A percentile compares a stretch with the other conserved stretches of the same genome.
phyloP scores from a whole-genome alignment of 805 yeast genomes.

The Danielia reshetovae region DNA sequence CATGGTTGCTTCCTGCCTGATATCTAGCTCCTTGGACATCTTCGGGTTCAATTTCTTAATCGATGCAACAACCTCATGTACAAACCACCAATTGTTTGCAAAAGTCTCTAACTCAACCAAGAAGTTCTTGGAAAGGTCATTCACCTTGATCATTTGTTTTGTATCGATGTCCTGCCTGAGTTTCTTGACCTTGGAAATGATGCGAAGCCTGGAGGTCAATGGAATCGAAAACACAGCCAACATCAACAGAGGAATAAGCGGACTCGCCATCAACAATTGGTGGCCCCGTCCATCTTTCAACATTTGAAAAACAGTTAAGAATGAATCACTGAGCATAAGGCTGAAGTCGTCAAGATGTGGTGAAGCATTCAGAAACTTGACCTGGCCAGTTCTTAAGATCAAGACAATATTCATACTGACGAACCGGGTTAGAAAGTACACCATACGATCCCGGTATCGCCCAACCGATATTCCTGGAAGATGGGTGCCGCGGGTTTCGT shows the following conservation, averaged over 20 bases:
- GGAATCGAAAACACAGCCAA: constrained; percentile 15
- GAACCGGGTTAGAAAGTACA: constrained; percentile 12
- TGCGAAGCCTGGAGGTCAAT: constrained; percentile 8
- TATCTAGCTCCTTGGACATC: neutral
- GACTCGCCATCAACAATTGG: constrained; percentile 11
- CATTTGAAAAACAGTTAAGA: constrained; percentile 7
- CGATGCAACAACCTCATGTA: constrained; percentile 10
- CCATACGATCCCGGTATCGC: constrained; percentile 11
- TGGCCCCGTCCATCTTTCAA: constrained; percentile 11
- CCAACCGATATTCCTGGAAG: constrained; percentile 10
- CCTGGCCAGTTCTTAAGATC: constrained; percentile 13
- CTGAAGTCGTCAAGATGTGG: constrained; percentile 8
- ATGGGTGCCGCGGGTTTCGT: constrained; percentile 2
- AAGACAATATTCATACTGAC: constrained; percentile 11
- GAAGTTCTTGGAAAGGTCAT: constrained; percentile 4
- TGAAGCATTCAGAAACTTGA: constrained; percentile 7
- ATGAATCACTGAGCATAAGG: constrained; percentile 7
- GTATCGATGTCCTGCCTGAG: neutral
- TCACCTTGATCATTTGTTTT: constrained; percentile 1
- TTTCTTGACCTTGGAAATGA: constrained; percentile 4
- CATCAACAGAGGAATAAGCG: constrained; percentile 16
- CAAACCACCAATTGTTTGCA: constrained; percentile 16
- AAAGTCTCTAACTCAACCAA: constrained; percentile 8
- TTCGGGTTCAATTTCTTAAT: constrained; percentile 5
- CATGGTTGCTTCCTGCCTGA: no score